These are phyloP conservation scores for Citrus glauca DNA, from an alignment of 345 rosid species.

Conservation along the genomic window DNA sequence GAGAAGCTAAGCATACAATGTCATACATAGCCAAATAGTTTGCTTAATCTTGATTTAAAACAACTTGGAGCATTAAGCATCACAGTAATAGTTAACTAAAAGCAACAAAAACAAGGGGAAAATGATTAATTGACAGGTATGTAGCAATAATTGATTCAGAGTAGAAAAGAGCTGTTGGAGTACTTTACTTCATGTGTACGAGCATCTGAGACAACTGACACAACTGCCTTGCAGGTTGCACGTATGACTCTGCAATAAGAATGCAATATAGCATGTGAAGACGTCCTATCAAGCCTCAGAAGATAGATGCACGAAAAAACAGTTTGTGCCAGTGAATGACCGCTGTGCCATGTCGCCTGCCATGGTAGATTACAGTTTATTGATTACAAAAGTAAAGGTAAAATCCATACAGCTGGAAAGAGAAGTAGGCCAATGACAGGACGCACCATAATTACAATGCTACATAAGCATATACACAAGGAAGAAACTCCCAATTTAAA, in stretches of 20 bases:
- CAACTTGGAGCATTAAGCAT: not conserved
- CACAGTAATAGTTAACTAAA: not conserved
- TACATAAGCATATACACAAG: not conserved
- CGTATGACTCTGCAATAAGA: constrained; percentile 82
- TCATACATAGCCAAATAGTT: not conserved
- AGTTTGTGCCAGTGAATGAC: constrained; percentile 97
- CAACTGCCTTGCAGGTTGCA: constrained; percentile 90
- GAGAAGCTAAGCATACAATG: not conserved
- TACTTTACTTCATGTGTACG: constrained; percentile 99
- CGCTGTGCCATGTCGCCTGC: constrained; percentile 99
- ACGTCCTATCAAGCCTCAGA: constrained; percentile 85
- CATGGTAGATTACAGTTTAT: constrained; percentile 29
- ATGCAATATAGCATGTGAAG: constrained; percentile 80
- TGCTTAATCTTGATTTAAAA: not conserved
- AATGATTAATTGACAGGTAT: not conserved
- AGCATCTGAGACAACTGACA: constrained; percentile 90
- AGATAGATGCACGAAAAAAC: constrained; percentile 97
- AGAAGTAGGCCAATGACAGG: not conserved
- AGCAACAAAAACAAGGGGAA: not conserved
- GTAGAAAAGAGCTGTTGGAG: constrained; percentile 39
- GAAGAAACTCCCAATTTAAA: not conserved
- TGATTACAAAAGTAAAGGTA: not conserved
- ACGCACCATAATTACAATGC: not conserved
- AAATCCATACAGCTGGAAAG: not conserved
- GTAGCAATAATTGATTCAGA: constrained; percentile 19